These are phyloP conservation scores for Gossypium australe DNA, from an alignment of 345 rosid genomes.

Conservation along the genomic window DNA sequence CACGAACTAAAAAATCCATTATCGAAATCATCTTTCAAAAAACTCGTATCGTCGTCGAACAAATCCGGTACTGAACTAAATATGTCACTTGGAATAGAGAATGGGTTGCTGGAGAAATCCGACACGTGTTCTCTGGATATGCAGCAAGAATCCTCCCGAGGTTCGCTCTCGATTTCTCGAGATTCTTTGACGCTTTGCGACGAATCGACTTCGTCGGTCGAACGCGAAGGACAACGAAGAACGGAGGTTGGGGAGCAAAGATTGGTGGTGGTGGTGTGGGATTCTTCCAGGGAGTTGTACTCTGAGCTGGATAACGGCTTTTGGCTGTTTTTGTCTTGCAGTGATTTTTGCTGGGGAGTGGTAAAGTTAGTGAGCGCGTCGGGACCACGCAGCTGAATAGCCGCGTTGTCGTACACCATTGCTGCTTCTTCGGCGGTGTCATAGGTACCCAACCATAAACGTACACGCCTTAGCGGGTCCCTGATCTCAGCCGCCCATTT, in stretches of 20 bases:
- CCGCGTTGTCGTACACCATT: slow-evolving; percentile 3
- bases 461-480: slow-evolving; percentile 66
- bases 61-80: slow-evolving; percentile 45
- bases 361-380: slow-evolving; percentile 83
- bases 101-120: slow-evolving; percentile 34
- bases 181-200: slow-evolving; percentile 22
- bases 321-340: slow-evolving; percentile 1
- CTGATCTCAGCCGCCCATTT: slow-evolving; percentile 99
- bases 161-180: slow-evolving; percentile 6
- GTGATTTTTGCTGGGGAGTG: slow-evolving; percentile 27
- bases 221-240: slow-evolving; percentile 47
- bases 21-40: slow-evolving; percentile 32
- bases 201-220: slow-evolving; percentile 43
- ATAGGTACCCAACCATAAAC: slow-evolving; percentile 39
- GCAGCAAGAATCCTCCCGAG: slow-evolving; percentile 23
- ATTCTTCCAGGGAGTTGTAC: neutral
- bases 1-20: slow-evolving; percentile 27
- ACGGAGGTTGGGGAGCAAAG: slow-evolving; percentile 33
- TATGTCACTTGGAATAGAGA: slow-evolving; percentile 31
- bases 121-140: slow-evolving; percentile 34
- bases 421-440: slow-evolving; percentile 5
- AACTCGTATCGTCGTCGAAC: slow-evolving; percentile 30
- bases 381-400: slow-evolving; percentile 52
- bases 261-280: neutral
- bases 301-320: neutral